Percentiles rank a stretch among this genome's conserved stretches.
Conservation (phyloP, 352 stramenopile species). For the Phytophthora idaei region DNA sequence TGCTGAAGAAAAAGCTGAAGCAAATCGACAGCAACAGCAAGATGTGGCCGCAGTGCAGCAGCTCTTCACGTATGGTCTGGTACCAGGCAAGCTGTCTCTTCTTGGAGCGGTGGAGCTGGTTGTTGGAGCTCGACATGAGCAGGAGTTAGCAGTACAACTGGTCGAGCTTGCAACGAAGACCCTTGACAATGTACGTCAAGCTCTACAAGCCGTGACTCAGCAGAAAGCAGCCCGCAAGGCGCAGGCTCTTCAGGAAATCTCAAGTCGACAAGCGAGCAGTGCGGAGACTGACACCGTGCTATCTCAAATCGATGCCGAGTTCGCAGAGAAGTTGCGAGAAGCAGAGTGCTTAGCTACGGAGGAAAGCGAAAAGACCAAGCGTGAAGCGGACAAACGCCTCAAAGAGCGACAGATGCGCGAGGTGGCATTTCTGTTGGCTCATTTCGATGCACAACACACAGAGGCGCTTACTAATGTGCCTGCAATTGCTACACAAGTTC, state of each 20-base stretch:
- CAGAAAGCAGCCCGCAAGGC: slow-evolving; percentile 61
- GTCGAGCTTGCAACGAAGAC: slow-evolving; percentile 36
- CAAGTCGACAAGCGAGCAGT: not conserved
- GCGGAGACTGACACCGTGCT: slow-evolving; percentile 30
- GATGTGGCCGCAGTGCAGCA: slow-evolving; percentile 65
- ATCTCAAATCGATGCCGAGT: slow-evolving; percentile 46
- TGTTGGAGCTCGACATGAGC: slow-evolving; percentile 57
- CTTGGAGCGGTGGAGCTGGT: slow-evolving; percentile 63
- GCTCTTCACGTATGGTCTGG: slow-evolving; percentile 52
- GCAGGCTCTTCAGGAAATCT: slow-evolving; percentile 26
- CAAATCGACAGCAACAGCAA: slow-evolving; percentile 41
- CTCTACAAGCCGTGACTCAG: slow-evolving; percentile 47
- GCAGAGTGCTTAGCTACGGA: slow-evolving; percentile 37
- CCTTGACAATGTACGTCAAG: slow-evolving; percentile 29
- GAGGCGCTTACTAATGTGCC: slow-evolving; percentile 19
- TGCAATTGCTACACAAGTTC: not conserved
- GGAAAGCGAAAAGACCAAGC: slow-evolving; percentile 37
- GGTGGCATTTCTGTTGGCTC: slow-evolving; percentile 46
- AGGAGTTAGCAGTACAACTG: slow-evolving; percentile 45
- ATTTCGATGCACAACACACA: slow-evolving; percentile 43
- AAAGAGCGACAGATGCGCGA: slow-evolving; percentile 54
- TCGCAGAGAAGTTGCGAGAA: slow-evolving; percentile 43
- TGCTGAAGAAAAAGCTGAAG: slow-evolving; percentile 21
- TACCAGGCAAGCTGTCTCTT: slow-evolving; percentile 59
- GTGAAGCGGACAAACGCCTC: slow-evolving; percentile 34